Evolutionary conservation across 495 filamentous ascomycete genomes (phyloP), one percentile per base, ranked within the genome.

Genomic region (Annulohypoxylon bovei): DNA sequence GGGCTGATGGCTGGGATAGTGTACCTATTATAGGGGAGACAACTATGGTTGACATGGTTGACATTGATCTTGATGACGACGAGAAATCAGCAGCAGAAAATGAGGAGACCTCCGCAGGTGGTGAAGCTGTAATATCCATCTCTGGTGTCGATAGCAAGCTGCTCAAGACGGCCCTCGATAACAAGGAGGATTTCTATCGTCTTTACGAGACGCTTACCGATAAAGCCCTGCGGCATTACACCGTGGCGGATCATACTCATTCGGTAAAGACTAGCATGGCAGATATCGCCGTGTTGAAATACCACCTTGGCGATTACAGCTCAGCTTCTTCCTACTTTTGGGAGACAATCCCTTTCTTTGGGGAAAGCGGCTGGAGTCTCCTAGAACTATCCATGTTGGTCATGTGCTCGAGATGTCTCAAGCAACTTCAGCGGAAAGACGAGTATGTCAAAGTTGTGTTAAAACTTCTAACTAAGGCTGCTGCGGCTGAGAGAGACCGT

Each of bases 201-300:
- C 83, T 92, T 6, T 93, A 91, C 74, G 91, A 92, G 76, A 89
- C 86, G 8, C 83, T 92, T 1, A 91, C 89, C 7, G 89, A 91
- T 70, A 88, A 88, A 54, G 86, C 90, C 46, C 82, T 91, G n/a
- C 87, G 89, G 1, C 90, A 92, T 77, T 92, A 91, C 75, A 86
- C 88, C 32, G 84, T 93, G 6, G 95, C 93, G 11, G 90, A 89
- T 40, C 90, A 92, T 66, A 82, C 80, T 1, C 91, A 95, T 68
- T 91, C 92, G 18, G 89, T 90, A 0, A 89, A 96, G 67, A 84
- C 88, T 32, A 88, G 89, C 46, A 88, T 94, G 78, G 91, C 93
- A 14, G 95, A 99, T 76, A 86, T 98, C 25, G 95, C 95, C 5
- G 84, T 93, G 9, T 80, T 97, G 55, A 92, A 93, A 79, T 96